These are phyloP conservation scores for Acrasis kona DNA, from an alignment of 78 protist genomes.

Conservation along the genomic window DNA sequence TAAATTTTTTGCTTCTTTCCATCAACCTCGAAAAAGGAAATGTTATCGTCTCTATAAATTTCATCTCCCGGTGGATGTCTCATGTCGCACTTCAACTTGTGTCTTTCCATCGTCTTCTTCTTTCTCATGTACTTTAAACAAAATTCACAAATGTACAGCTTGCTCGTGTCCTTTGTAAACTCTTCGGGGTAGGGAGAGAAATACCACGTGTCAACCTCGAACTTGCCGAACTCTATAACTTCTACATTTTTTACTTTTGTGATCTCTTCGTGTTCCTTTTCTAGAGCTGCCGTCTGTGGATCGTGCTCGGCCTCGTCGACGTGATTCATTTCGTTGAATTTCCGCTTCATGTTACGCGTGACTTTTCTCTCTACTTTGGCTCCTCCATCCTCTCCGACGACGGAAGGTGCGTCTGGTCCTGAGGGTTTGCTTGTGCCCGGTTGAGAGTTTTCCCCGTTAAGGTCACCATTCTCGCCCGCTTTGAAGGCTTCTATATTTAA, in stretches of 20 bases:
- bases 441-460: too few relatives aligned
- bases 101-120: conserved; percentile 49
- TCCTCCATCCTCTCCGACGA: not conserved
- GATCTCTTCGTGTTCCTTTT: conserved; percentile 81
- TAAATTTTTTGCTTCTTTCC: conserved; percentile 78
- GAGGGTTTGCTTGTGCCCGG: too few relatives aligned
- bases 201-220: conserved; percentile 90
- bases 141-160: conserved; percentile 77
- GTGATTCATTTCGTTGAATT: not conserved
- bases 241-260: conserved; percentile 83
- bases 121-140: conserved; percentile 83
- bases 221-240: conserved; percentile 48
- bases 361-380: not conserved
- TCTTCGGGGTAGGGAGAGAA: conserved; percentile 91
- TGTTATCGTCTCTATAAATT: conserved; percentile 60
- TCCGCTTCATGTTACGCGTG: not conserved
- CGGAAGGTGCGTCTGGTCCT: not conserved
- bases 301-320: conserved; percentile 14
- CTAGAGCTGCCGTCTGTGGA: conserved; percentile 27
- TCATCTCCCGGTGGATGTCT: conserved; percentile 92
- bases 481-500: too few relatives aligned
- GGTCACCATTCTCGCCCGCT: not conserved
- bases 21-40: conserved; percentile 82
- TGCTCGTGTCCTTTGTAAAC: conserved; percentile 18
- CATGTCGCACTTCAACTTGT: conserved; percentile 63